Evolutionary conservation across 2,329 filamentous ascomycete genomes (phyloP), one percentile per base, ranked within the genome.

Genomic region (Pestalotiopsis fici): DNA sequence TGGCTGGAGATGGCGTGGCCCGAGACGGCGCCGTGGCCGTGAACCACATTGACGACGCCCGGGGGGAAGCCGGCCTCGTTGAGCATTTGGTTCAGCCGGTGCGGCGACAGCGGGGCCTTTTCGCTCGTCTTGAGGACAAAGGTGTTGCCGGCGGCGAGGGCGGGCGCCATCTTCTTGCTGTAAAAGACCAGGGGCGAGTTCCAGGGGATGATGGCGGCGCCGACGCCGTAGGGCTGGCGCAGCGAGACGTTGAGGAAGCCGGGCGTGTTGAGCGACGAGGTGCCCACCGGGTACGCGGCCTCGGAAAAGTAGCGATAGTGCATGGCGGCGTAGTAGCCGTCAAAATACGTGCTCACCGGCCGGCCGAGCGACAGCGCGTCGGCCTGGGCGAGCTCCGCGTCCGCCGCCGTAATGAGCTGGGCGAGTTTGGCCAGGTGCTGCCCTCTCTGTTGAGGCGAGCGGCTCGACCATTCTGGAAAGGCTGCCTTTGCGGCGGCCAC

Each of bases 161-260:
- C 88, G 15, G 92, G 92, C 23, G 90, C 92, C 70, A 94, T 84
- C 76, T 94, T 94, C 90, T 91, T 92, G 4, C 89, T 89, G 18
- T 91, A 91, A 88, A 95, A 94, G 23, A 86, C 84, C 1, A 95
- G 83, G 1, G 93, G 93, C 71, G 91, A 93, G 78, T 95, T 95
- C 91, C 92, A 95, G 9, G 92, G 92, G 68, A 70, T 70, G 65
- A 70, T 68, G 57, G 66, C 66, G 31, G 66, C 68, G 67, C 65
- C 65, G 12, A 70, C 68, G 18, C 68, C 68, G 59, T 66, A 68
- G 7, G 68, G 68, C 67, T 70, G 66, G 37, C 67, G 65, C 21
- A 69, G 62, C 18, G 68, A 68, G 4, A 71, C 50, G 68, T 71
- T 71, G n/a, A 72, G 27, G 67, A 69, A 71, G 47, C 70, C 70